phyloP scores from a whole-genome alignment of 352 stramenopile genomes.

The Phytophthora pini region DNA sequence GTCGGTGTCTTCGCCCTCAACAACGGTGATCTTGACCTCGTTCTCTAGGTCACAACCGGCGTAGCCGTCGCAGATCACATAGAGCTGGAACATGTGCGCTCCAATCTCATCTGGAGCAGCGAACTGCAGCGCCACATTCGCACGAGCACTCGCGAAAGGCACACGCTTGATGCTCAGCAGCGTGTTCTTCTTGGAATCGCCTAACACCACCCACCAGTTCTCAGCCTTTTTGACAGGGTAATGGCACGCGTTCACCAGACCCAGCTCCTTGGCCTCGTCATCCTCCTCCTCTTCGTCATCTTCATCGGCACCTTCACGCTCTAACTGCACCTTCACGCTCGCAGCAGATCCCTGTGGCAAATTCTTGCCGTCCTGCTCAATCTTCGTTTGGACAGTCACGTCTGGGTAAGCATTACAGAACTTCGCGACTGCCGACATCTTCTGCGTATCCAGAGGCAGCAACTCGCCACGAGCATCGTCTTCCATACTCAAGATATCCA shows the following conservation, averaged over 20 bases:
- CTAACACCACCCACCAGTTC: constrained; percentile 99
- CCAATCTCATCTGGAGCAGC: constrained; percentile 94
- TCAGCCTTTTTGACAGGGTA: constrained; percentile 95
- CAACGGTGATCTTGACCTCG: constrained; percentile 75
- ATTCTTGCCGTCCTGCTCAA: constrained; percentile 92
- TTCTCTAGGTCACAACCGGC: constrained; percentile 99
- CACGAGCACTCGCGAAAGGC: constrained; percentile 85
- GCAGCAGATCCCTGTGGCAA: constrained; percentile 92
- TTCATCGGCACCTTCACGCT: constrained; percentile 95
- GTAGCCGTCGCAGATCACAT: constrained; percentile 99
- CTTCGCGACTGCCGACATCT: constrained; percentile 97
- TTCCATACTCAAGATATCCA: constrained; percentile 93
- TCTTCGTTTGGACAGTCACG: constrained; percentile 95
- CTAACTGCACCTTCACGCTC: constrained; percentile 84
- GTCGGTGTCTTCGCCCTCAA: constrained; percentile 59
- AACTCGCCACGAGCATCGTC: constrained; percentile 92
- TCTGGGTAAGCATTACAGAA: constrained; percentile 99
- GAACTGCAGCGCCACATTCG: constrained; percentile 94
- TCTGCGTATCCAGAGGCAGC: constrained; percentile 78
- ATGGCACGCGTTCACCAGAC: constrained; percentile 76
- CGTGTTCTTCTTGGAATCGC: constrained; percentile 95
- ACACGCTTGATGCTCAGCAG: constrained; percentile 98
- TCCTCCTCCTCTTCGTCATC: constrained; percentile 83
- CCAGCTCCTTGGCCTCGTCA: constrained; percentile 58
- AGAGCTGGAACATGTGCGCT: constrained; percentile 96